A percentile compares a stretch with the other conserved stretches of the same genome.
Evolutionary conservation across 1,284 basidiomycete species (phyloP).

Genomic region (Rhodotorula glutinis): DNA sequence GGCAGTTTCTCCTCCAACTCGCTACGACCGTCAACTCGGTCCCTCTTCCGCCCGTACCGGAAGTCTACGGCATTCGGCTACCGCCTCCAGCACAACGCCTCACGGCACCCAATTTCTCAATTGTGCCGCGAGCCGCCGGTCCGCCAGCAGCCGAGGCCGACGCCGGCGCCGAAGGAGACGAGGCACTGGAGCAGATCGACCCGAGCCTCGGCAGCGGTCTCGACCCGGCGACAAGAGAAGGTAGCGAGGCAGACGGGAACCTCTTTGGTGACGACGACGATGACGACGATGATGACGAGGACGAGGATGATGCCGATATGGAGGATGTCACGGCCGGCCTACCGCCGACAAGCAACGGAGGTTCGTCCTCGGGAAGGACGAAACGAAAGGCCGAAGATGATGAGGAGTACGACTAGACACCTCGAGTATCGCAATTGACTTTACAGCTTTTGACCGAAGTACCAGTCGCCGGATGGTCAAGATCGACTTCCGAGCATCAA

Average conservation of each 20-base stretch:
- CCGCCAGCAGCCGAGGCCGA: background rate
- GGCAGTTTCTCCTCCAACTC: conserved; percentile 78
- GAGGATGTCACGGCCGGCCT: conserved; percentile 35
- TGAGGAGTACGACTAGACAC: conserved; percentile 23
- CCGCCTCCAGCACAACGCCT: conserved; percentile 79
- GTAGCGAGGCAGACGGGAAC: conserved; percentile 15
- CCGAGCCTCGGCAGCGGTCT: background rate
- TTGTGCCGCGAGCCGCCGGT: conserved; percentile 60
- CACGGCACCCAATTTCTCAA: conserved; percentile 85
- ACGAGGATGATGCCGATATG: conserved; percentile 42
- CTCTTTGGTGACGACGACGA: conserved; percentile 39
- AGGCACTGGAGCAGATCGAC: background rate
- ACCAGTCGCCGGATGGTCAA: too few species aligned
- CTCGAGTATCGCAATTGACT: too few species aligned
- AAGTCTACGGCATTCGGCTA: conserved; percentile 88
- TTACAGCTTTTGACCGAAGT: too few species aligned
- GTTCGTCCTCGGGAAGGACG: conserved; percentile 1
- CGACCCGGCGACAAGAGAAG: conserved; percentile 10
- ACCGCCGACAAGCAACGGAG: conserved; percentile 2
- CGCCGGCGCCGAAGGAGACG: too few species aligned
- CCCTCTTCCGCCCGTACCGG: conserved; percentile 87
- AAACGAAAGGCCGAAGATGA: conserved; percentile 37
- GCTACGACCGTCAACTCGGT: conserved; percentile 85
- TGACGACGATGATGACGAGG: conserved; percentile 39
- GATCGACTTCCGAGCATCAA: too few species aligned